Evolutionary conservation across 1,284 basidiomycete genomes (phyloP).

Genomic region (Ustilago nuda): DNA sequence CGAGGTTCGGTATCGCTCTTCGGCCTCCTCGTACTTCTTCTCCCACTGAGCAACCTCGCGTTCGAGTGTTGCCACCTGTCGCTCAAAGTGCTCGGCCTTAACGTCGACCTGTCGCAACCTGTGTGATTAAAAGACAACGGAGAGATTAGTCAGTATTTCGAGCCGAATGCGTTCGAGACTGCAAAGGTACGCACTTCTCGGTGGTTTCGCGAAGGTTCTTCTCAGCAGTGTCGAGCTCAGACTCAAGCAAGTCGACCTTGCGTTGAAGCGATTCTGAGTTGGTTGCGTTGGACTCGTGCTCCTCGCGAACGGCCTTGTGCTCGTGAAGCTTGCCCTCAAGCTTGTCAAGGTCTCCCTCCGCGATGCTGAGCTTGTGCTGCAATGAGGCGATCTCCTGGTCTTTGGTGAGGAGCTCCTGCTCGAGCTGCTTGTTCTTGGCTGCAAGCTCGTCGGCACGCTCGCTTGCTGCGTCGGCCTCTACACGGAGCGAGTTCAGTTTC

Average conservation of each 20-base stretch:
- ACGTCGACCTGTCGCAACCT: conserved; percentile 97
- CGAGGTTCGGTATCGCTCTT: conserved; percentile 79
- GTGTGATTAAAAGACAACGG: conserved; percentile 12
- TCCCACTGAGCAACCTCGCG: conserved; percentile 94
- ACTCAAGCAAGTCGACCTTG: conserved; percentile 92
- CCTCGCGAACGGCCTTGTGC: conserved; percentile 78
- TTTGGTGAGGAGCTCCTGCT: conserved; percentile 82
- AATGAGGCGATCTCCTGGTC: conserved; percentile 91
- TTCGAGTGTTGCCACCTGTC: conserved; percentile 86
- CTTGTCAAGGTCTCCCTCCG: conserved; percentile 82
- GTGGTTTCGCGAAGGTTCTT: conserved; percentile 96
- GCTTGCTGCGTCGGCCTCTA: conserved; percentile 83
- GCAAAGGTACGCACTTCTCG: conserved; percentile 81
- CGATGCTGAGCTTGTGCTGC: conserved; percentile 78
- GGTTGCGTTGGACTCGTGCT: conserved; percentile 80
- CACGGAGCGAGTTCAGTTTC: conserved; percentile 77
- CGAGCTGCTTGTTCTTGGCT: conserved; percentile 72
- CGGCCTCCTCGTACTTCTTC: conserved; percentile 89
- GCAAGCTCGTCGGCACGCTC: conserved; percentile 69
- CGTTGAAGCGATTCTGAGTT: conserved; percentile 82
- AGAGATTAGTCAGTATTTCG: conserved; percentile 11
- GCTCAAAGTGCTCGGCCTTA: conserved; percentile 98
- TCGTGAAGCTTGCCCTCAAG: conserved; percentile 80
- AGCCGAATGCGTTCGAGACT: not conserved
- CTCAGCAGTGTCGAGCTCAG: conserved; percentile 94